These are phyloP conservation scores for Hypseocharis bilobata DNA, from an alignment of 441 rosid genomes.

Conservation along the genomic window DNA sequence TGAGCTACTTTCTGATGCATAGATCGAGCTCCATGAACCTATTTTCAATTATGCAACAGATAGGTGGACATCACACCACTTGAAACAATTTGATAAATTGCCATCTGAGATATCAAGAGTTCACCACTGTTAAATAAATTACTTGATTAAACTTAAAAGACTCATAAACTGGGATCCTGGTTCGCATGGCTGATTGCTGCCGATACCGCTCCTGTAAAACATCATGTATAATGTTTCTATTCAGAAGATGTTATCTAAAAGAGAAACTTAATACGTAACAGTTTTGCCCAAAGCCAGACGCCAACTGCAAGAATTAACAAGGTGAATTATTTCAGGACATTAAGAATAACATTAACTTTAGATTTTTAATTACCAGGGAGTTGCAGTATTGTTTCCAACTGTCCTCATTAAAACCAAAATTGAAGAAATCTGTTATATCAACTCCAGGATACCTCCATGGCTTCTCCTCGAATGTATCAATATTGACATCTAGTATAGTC, in stretches of 20 bases:
- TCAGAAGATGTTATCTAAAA: slow-evolving; percentile 1
- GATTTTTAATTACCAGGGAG: slow-evolving; percentile 32
- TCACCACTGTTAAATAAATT: slow-evolving; percentile 5
- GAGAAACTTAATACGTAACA: neutral
- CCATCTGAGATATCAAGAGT: slow-evolving; percentile 8
- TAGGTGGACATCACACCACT: neutral
- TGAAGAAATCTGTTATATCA: slow-evolving; percentile 43
- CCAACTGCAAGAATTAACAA: slow-evolving; percentile 4
- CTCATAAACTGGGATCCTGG: slow-evolving; percentile 20
- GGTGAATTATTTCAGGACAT: neutral
- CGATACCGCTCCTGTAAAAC: slow-evolving; percentile 28
- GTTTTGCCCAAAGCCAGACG: neutral
- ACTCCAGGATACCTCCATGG: slow-evolving; percentile 44
- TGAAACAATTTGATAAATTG: slow-evolving; percentile 2
- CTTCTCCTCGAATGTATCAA: slow-evolving; percentile 39
- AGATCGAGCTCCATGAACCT: slow-evolving; percentile 25
- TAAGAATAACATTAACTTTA: neutral
- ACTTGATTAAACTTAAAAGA: slow-evolving; percentile 27
- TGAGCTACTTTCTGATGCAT: slow-evolving; percentile 15
- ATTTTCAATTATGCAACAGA: slow-evolving; percentile 7
- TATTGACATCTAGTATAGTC: slow-evolving; percentile 42
- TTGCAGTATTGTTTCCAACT: slow-evolving; percentile 49
- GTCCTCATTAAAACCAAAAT: slow-evolving; percentile 44
- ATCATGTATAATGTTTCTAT: slow-evolving; percentile 8
- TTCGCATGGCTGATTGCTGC: slow-evolving; percentile 20